Evolutionary conservation across 2,329 filamentous ascomycete species (phyloP).

Genomic region (Pseudopyrenochaeta lycopersici): DNA sequence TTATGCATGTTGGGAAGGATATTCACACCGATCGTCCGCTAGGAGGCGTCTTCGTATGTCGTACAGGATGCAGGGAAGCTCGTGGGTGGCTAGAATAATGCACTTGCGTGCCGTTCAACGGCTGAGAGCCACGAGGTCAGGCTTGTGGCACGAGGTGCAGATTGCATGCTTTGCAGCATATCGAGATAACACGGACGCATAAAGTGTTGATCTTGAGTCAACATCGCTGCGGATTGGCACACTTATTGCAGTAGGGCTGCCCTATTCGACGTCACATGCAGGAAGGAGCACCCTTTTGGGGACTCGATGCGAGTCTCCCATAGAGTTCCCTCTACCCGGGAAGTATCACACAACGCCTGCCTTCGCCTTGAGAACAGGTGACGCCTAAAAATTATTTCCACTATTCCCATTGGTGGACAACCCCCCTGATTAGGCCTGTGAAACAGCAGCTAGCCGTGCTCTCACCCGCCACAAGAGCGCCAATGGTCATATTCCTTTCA

Average conservation of each 20-base stretch:
- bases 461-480: conserved; percentile 2
- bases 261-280: background rate
- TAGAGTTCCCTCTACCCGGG: background rate
- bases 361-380: background rate
- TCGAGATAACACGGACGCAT: background rate
- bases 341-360: background rate
- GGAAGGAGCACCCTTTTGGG: conserved; percentile 2
- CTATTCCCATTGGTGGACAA: conserved; percentile 3
- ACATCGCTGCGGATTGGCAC: background rate
- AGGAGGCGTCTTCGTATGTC: conserved; percentile 2
- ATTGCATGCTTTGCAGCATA: background rate
- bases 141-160: background rate
- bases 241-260: background rate
- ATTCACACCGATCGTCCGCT: conserved; percentile 8
- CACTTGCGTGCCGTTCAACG: conserved; percentile 4
- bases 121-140: conserved; percentile 3
- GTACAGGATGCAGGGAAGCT: conserved; percentile 2
- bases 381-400: background rate
- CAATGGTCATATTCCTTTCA: conserved; percentile 4
- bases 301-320: background rate
- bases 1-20: conserved; percentile 5
- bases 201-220: background rate
- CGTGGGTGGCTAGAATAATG: background rate
- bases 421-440: conserved; percentile 1
- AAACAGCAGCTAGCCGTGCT: conserved; percentile 9